A percentile compares a stretch with the other conserved stretches of the same genome.
phyloP scores from a whole-genome alignment of 2,329 filamentous ascomycete genomes.

The Clarireedia hainanense region DNA sequence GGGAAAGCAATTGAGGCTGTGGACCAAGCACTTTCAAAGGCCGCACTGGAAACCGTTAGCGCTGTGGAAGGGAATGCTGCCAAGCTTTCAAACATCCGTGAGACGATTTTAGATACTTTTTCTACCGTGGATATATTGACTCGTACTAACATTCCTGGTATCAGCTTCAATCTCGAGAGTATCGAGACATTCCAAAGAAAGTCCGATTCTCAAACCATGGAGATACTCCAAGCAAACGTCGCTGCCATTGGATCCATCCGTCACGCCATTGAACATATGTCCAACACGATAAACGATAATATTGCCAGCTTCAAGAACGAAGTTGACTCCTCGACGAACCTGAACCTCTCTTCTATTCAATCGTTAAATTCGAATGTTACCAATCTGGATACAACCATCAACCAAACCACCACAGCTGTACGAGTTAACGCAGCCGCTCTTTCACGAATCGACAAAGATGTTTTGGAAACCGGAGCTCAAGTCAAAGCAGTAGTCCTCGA shows the following conservation, averaged over 20 bases:
- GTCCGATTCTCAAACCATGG: slow-evolving; percentile 8
- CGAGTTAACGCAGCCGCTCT: slow-evolving; percentile 18
- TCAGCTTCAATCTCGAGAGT: slow-evolving; percentile 10
- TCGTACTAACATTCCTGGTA: slow-evolving; percentile 11
- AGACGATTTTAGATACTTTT: slow-evolving; percentile 10
- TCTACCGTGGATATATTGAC: slow-evolving; percentile 10
- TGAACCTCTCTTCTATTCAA: slow-evolving; percentile 7
- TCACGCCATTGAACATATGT: slow-evolving; percentile 11
- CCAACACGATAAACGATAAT: slow-evolving; percentile 6
- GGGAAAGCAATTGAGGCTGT: slow-evolving; percentile 9
- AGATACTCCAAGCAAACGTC: slow-evolving; percentile 6
- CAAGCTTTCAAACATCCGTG: slow-evolving; percentile 10
- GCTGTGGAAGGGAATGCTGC: slow-evolving; percentile 9
- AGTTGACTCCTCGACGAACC: slow-evolving; percentile 4
- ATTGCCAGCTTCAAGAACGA: slow-evolving; percentile 6
- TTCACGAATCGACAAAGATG: slow-evolving; percentile 18
- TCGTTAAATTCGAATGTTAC: slow-evolving; percentile 8
- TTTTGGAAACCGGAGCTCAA: slow-evolving; percentile 18
- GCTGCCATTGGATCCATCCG: slow-evolving; percentile 9
- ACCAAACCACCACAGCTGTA: slow-evolving; percentile 14
- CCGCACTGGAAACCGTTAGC: slow-evolving; percentile 6
- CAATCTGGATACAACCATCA: slow-evolving; percentile 5
- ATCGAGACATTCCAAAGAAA: slow-evolving; percentile 8
- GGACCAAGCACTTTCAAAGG: slow-evolving; percentile 9
- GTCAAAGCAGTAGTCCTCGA: slow-evolving; percentile 15